phyloP scores from a whole-genome alignment of 2,329 filamentous ascomycete genomes.

The Neofusicoccum kwambonambiense region DNA sequence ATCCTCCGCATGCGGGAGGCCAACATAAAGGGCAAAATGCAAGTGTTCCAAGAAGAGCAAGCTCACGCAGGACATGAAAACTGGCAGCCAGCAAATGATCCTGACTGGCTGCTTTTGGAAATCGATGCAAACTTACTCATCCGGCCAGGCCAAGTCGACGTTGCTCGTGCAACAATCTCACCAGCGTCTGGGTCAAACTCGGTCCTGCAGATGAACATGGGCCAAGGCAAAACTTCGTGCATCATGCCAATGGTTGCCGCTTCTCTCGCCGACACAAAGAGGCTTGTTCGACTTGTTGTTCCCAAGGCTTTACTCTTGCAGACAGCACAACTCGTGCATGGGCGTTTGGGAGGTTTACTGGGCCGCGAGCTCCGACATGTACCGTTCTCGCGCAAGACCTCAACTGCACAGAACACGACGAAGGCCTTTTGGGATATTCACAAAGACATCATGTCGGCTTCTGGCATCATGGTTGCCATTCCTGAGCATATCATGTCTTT shows the following conservation, averaged over 20 bases:
- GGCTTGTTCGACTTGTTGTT: slow-evolving; percentile 56
- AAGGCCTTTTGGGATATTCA: slow-evolving; percentile 41
- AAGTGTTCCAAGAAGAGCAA: slow-evolving; percentile 43
- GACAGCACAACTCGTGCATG: slow-evolving; percentile 57
- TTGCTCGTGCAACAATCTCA: slow-evolving; percentile 60
- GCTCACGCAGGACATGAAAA: slow-evolving; percentile 52
- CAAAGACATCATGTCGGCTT: slow-evolving; percentile 38
- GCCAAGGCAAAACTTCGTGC: slow-evolving; percentile 64
- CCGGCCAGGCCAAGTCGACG: slow-evolving; percentile 60
- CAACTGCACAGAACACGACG: slow-evolving; percentile 32
- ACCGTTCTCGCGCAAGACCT: slow-evolving; percentile 57
- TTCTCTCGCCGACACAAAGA: slow-evolving; percentile 36
- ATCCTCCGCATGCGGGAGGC: slow-evolving; percentile 44
- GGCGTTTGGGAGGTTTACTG: slow-evolving; percentile 55
- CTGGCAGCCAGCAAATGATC: slow-evolving; percentile 54
- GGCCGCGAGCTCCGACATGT: slow-evolving; percentile 56
- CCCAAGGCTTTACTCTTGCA: slow-evolving; percentile 58
- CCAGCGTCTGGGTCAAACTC: slow-evolving; percentile 56
- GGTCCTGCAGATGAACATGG: slow-evolving; percentile 67
- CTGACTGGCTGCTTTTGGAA: slow-evolving; percentile 67
- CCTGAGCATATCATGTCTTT: slow-evolving; percentile 67
- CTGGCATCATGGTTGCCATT: slow-evolving; percentile 58
- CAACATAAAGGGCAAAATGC: slow-evolving; percentile 23
- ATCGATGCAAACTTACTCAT: slow-evolving; percentile 65
- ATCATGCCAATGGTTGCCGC: slow-evolving; percentile 65